Evolutionary conservation across 139 green algal species (phyloP).

Genomic region (Microglena sp.): DNA sequence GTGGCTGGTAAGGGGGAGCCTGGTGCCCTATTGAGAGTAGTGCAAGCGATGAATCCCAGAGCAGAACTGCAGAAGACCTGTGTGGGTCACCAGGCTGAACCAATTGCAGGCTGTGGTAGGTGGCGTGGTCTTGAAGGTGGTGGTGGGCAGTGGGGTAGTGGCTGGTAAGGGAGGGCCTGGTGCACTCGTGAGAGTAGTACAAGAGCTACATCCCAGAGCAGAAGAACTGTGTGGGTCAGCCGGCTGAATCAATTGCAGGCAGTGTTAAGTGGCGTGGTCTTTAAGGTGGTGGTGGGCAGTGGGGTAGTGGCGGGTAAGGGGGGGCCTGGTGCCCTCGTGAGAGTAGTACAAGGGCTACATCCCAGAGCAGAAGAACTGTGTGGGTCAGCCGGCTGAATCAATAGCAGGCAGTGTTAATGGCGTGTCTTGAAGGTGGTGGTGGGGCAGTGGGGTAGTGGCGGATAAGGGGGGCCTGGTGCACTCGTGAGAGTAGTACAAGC

Average conservation of each 20-base stretch:
- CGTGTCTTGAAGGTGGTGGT: too few relatives aligned
- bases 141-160: neutral
- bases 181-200: neutral
- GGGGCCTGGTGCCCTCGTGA: too few relatives aligned
- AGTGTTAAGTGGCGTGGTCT: neutral
- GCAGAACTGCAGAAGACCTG: constrained; percentile 15
- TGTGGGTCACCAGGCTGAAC: constrained; percentile 16
- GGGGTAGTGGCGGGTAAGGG: neutral
- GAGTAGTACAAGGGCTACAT: too few relatives aligned
- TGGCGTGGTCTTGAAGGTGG: neutral
- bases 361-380: too few relatives aligned
- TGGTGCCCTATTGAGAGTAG: constrained; percentile 20
- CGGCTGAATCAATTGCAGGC: constrained; percentile 22
- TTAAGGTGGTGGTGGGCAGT: neutral
- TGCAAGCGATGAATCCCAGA: constrained; percentile 8
- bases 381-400: too few relatives aligned
- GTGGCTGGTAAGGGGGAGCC: too few relatives aligned
- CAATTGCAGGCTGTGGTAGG: constrained; percentile 14
- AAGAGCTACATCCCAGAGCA: neutral
- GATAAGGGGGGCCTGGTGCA: too few relatives aligned
- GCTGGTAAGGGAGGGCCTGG: too few relatives aligned
- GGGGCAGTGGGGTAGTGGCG: too few relatives aligned
- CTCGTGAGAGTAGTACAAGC: neutral
- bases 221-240: constrained; percentile 4
- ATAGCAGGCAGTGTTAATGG: too few relatives aligned